Base-by-base conservation (phyloP, 495 filamentous ascomycete genomes). In the Trichoderma asperelloides region DNA sequence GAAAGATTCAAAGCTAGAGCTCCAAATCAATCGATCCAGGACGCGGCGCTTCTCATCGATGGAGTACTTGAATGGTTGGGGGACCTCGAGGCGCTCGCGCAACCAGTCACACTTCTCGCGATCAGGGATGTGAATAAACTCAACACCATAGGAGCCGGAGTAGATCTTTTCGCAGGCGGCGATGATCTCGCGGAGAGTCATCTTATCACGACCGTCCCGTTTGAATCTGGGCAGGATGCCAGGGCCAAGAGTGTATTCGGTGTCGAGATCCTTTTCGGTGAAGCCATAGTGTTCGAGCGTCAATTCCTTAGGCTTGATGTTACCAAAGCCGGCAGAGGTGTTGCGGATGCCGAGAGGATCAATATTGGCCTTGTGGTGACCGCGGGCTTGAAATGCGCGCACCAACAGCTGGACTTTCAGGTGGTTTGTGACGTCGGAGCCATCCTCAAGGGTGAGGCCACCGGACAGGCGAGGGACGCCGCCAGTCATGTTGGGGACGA, bases 71-170 rank as follows among this genome's bases (percentile, higher is more conserved):
- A 96, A 98, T 12, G 96, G 92, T 70, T 89, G 85, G 67, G 94
- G 93, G 64, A 98, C 88, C 81, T 98, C 96, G 74, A 97, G 83
- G 65, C 94, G 92, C 76, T 96, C 89, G 69, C 95, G 86, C 67
- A 98, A 86, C 95, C 95, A 98, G 79, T 98, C 95, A 80, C 95
- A 98, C 76, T 97, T 93, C 76, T 94, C 91, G 70, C 96, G 85
- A 78, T 98, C 95, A 57, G 95, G 93, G 68, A 98, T 98, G 79
- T 98, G 95, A 74, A 98, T 97, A 77, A 96, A 98, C 77, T 98
- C 95, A 66, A 97, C 86, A 74, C 95, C 95, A 77, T 96, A 97
- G 21, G 92, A 90, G 69, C 96, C 92, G 77, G 94, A 97, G 85
- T 98, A 98, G 72, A 96, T 89, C 74, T 87, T 88, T 81, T 98